phyloP scores from a whole-genome alignment of 345 rosid species.

The Ceriops tagal region DNA sequence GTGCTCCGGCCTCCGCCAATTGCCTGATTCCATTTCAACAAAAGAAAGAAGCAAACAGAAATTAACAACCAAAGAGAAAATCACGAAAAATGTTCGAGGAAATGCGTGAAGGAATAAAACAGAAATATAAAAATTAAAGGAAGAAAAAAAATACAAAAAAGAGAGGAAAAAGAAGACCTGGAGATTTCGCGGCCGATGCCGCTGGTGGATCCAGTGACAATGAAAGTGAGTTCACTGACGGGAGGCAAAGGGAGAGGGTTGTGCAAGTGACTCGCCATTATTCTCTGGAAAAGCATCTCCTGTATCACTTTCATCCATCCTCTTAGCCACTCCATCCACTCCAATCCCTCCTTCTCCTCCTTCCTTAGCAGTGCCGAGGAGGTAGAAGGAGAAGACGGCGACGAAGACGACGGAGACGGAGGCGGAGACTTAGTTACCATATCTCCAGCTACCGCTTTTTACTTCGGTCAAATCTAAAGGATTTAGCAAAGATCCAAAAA shows the following conservation, averaged over 20 bases:
- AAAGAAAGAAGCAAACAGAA: too few relatives aligned
- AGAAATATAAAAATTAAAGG: background rate
- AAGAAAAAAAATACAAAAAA: too few relatives aligned
- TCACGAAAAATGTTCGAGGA: too few relatives aligned
- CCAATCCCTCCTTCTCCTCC: constrained; percentile 58
- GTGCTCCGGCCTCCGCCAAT: constrained; percentile 18
- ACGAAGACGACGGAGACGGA: too few relatives aligned
- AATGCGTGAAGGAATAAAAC: too few relatives aligned
- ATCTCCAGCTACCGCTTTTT: too few relatives aligned
- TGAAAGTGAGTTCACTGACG: constrained; percentile 61
- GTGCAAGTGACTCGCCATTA: constrained; percentile 68
- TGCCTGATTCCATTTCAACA: constrained; percentile 5
- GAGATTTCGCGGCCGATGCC: constrained; percentile 94
- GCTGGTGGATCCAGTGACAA: constrained; percentile 96
- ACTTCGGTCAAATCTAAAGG: too few relatives aligned
- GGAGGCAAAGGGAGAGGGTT: constrained; percentile 86
- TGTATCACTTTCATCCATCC: constrained; percentile 68
- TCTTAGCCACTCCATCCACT: constrained; percentile 91
- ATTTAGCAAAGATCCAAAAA: too few relatives aligned
- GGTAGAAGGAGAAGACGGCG: background rate
- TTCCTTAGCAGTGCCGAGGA: background rate
- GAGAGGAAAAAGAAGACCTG: constrained; percentile 27
- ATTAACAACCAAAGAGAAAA: too few relatives aligned
- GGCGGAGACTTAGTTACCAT: too few relatives aligned
- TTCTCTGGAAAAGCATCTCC: constrained; percentile 85